A percentile compares a stretch with the other conserved stretches of the same genome.
These are phyloP conservation scores for Russula griseocarnosa DNA, from an alignment of 768 basidiomycete genomes.

Conservation along the genomic window DNA sequence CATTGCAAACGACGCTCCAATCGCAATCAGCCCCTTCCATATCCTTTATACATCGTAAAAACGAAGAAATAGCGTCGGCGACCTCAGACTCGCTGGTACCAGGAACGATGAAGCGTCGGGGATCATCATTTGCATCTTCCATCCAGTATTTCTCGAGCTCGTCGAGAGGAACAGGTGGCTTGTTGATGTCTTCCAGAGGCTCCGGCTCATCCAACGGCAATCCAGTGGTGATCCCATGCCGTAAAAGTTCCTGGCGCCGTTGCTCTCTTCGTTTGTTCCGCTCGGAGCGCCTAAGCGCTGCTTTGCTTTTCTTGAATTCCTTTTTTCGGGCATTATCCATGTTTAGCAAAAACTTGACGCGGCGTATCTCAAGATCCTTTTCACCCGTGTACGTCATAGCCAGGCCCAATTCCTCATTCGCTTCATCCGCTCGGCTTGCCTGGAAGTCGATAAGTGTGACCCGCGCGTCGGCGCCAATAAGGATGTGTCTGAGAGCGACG, in stretches of 20 bases:
- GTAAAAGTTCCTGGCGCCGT: constrained; percentile 35
- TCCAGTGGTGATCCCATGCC: constrained; percentile 25
- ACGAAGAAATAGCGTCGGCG: constrained; percentile 5
- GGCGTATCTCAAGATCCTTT: constrained; percentile 50
- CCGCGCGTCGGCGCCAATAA: constrained; percentile 49
- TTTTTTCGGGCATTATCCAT: constrained; percentile 37
- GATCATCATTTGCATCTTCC: constrained; percentile 35
- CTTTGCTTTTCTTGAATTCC: constrained; percentile 37
- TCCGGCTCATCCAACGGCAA: constrained; percentile 18
- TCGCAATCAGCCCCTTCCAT: constrained; percentile 19
- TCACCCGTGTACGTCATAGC: constrained; percentile 39
- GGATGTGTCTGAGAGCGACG: constrained; percentile 42
- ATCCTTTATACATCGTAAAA: constrained; percentile 18
- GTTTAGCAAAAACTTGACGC: constrained; percentile 54
- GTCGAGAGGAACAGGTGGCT: constrained; percentile 36
- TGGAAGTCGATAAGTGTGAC: constrained; percentile 51
- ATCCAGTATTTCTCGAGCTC: constrained; percentile 39
- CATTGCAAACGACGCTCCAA: constrained; percentile 18
- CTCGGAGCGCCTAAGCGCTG: constrained; percentile 33
- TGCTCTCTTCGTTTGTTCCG: constrained; percentile 32
- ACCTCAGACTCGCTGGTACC: constrained; percentile 29
- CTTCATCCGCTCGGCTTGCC: constrained; percentile 35
- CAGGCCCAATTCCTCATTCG: constrained; percentile 38
- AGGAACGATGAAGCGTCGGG: constrained; percentile 39
- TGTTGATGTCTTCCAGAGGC: constrained; percentile 33